phyloP scores from a whole-genome alignment of 2,329 filamentous ascomycete genomes.

The Venturia oleaginea region DNA sequence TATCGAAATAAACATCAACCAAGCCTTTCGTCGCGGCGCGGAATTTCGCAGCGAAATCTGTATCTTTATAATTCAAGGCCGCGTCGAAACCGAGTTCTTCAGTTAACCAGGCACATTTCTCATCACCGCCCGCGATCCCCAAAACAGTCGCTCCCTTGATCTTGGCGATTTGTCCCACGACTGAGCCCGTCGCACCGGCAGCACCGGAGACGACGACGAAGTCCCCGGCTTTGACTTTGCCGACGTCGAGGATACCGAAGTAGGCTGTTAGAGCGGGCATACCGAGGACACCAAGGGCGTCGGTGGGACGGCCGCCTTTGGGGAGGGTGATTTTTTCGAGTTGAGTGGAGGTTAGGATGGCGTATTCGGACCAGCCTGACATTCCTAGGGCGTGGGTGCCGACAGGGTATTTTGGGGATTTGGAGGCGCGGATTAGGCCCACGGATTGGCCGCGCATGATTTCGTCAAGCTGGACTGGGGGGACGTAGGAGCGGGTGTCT shows the following conservation, averaged over 20 bases:
- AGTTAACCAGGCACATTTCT: conserved; percentile 59
- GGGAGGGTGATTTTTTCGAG: conserved; percentile 38
- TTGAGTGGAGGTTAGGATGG: conserved; percentile 46
- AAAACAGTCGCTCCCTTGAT: conserved; percentile 56
- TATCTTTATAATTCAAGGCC: conserved; percentile 60
- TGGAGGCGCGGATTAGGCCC: conserved; percentile 53
- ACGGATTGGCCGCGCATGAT: conserved; percentile 58
- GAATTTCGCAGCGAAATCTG: conserved; percentile 52
- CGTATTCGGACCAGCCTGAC: conserved; percentile 59
- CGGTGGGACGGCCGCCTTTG: conserved; percentile 42
- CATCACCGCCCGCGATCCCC: conserved; percentile 56
- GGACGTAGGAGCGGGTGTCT: conserved; percentile 50
- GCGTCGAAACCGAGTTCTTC: conserved; percentile 57
- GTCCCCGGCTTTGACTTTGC: conserved; percentile 57
- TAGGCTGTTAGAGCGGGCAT: conserved; percentile 58
- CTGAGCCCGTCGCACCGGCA: conserved; percentile 67
- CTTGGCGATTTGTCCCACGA: conserved; percentile 72
- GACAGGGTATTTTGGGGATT: conserved; percentile 43
- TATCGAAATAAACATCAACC: conserved; percentile 67
- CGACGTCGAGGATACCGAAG: conserved; percentile 63
- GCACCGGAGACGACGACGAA: conserved; percentile 71
- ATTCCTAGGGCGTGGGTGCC: conserved; percentile 50
- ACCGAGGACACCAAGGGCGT: conserved; percentile 48
- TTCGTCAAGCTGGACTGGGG: conserved; percentile 58
- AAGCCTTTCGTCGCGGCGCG: conserved; percentile 49